These are phyloP conservation scores for Drosera capensis DNA, from an alignment of 148 eudicot genomes.

Conservation along the genomic window DNA sequence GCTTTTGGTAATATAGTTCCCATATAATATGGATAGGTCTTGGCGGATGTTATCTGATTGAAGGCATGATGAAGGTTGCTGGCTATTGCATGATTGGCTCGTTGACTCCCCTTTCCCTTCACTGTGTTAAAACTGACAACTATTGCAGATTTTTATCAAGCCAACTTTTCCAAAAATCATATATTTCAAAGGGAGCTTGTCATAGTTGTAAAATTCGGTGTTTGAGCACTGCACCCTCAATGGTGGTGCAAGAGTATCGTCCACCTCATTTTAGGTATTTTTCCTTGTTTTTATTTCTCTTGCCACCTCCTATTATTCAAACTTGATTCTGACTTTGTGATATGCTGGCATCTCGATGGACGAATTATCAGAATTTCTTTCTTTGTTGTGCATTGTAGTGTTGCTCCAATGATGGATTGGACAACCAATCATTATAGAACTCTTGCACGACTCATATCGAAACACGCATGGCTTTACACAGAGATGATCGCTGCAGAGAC, in stretches of 20 bases:
- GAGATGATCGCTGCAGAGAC: constrained; percentile 99
- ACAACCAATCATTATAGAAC: constrained; percentile 82
- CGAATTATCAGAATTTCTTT: background rate
- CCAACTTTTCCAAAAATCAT: constrained; percentile 8
- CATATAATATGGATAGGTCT: constrained; percentile 41
- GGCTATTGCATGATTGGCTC: constrained; percentile 61
- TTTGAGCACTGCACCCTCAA: constrained; percentile 17
- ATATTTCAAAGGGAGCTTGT: constrained; percentile 23
- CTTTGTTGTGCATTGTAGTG: constrained; percentile 19
- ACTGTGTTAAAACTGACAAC: constrained; percentile 30
- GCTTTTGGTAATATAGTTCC: constrained; percentile 17
- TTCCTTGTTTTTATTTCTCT: background rate
- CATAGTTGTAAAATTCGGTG: constrained; percentile 17
- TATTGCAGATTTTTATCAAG: constrained; percentile 24
- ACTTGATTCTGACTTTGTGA: background rate
- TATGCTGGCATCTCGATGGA: background rate
- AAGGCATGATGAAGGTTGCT: constrained; percentile 58
- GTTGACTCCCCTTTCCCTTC: constrained; percentile 46
- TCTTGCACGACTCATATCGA: constrained; percentile 71
- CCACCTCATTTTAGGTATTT: constrained; percentile 82
- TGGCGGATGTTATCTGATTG: constrained; percentile 36
- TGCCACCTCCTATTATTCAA: background rate
- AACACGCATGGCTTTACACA: constrained; percentile 91
- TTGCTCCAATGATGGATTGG: constrained; percentile 99
- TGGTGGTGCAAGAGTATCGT: constrained; percentile 52